A percentile compares a stretch with the other conserved stretches of the same genome.
These are phyloP conservation scores for Paramecium biaurelia DNA, from an alignment of 73 alveolate species.

Conservation along the genomic window DNA sequence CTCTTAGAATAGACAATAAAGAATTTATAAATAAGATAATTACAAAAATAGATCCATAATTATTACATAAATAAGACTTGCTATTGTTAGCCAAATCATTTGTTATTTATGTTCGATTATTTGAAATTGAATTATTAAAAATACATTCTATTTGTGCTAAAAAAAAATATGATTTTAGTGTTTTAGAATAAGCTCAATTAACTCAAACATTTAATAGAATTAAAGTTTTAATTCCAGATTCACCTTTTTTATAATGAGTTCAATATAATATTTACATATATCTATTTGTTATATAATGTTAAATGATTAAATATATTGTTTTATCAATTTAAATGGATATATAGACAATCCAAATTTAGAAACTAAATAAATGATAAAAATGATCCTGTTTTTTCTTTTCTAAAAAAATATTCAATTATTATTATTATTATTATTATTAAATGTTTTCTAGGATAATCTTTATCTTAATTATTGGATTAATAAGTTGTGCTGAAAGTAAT, in stretches of 20 bases:
- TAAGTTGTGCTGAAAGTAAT: no score
- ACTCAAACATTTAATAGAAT: neutral
- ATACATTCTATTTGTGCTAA: conserved; percentile 2
- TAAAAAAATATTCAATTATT: no score
- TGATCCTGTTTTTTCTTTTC: no score
- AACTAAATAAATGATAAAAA: no score
- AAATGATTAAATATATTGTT: no score
- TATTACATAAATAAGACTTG: neutral
- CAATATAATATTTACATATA: neutral
- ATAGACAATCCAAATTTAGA: no score
- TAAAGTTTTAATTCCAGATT: conserved; percentile 40
- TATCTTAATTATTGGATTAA: no score
- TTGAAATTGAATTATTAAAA: neutral
- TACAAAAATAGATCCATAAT: neutral
- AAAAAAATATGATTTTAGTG: neutral
- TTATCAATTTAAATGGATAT: no score
- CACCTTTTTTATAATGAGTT: conserved; percentile 33
- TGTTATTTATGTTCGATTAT: conserved; percentile 34
- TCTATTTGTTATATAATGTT: neutral
- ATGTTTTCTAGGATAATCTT: no score
- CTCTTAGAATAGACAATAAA: neutral
- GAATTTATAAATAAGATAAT: neutral
- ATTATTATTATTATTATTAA: no score
- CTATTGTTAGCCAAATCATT: neutral
- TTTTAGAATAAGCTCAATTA: conserved; percentile 22